Evolutionary conservation across 2,329 filamentous ascomycete species (phyloP), one percentile per base, ranked within the genome.

Genomic region (Cryphonectria naterciae): DNA sequence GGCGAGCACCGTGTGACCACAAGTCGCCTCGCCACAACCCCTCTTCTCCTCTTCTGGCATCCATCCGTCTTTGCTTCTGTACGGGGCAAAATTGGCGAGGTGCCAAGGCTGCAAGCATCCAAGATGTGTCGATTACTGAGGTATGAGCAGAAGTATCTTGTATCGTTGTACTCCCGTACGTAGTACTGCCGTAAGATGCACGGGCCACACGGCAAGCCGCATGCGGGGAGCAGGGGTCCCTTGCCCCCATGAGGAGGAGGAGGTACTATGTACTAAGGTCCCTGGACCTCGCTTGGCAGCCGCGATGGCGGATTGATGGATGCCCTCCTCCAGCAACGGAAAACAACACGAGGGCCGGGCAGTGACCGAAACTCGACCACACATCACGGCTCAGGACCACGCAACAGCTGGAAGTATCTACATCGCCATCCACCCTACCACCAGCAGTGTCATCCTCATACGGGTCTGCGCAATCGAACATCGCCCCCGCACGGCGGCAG

Each of bases 181-280:
- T 32, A 32, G 32, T 32, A 61, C 58, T 61, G 19, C 58, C 58
- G 35, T 19, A 52, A 35, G 41, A 35, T 52, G 63, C 63, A 46
- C 63, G 43, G 39, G 28, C 63, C 63, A 41, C 1, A 65, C 63
- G 63, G 63, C 25, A 65, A 35, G 41, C 43, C 63, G 63, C 63
- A 65, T 65, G 41, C 41, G 41, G 63, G 63, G 63, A 32, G 39
- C 63, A 65, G 41, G 63, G 63, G 63, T 13, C 41, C 63, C 63
- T 49, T 65, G 39, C 41, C 2, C 28, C 25, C 17, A 11, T 32
- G 19, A 22, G 22, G 35, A 22, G 58, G 17, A 61, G 35, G 37
- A 39, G 37, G 37, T 39, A 39, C 37, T 39, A 11, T 39, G 58
- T 39, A 61, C 58, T 5, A n/a, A 61, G 58, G 35, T 61, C 39